Base-by-base conservation (phyloP, 78 protist genomes). In the Dictyostelium firmibasis region DNA sequence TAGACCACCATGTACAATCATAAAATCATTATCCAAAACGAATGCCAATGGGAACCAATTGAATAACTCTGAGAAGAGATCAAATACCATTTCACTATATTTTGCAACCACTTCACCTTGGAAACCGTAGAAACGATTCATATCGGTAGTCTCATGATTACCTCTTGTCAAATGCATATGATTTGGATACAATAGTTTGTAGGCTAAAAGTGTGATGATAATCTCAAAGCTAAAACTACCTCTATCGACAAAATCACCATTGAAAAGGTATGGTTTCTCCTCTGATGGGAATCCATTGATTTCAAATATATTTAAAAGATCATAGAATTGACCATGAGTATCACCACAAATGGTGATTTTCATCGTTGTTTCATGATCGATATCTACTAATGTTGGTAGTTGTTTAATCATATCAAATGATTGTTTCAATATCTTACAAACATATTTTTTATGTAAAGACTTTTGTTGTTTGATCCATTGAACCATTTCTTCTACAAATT, bases 181-280 rank as follows among this genome's bases (percentile, higher is more conserved):
- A 78, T 97, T 60, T 41, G 98, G 99, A 81, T 97, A 96, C 23
- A 96, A 83, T 14, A 97, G 10, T 81, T 98, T 98, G 94, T 35
- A 97, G 5, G 98, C 97, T 23, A 98, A 70, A 50, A 99, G 83
- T 44, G 96, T 53, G 27, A 97, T 3, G 35, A 98, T 91, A 44
- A 97, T 96, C 82, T 99, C 99, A 23, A 96, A 53, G 29, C 97
- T 92, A 75, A 88, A 99, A 41, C 96, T 85, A 29, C 98, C 98
- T 31, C 98, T 70, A 91, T 97, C 99, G 23, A 98, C 99, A 83
- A 97, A 97, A 85, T 98, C 99, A 62, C 99, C 99, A 91, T 99
- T 99, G 92, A 99, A 98, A 47, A 98, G 64, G 43, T 98, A 97
- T 81, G 97, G 97, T 79, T 53, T 97, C 25, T 81, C 91, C 60